Evolutionary conservation across 2,329 filamentous ascomycete species (phyloP).

Genomic region (Diaporthe citriasiana): DNA sequence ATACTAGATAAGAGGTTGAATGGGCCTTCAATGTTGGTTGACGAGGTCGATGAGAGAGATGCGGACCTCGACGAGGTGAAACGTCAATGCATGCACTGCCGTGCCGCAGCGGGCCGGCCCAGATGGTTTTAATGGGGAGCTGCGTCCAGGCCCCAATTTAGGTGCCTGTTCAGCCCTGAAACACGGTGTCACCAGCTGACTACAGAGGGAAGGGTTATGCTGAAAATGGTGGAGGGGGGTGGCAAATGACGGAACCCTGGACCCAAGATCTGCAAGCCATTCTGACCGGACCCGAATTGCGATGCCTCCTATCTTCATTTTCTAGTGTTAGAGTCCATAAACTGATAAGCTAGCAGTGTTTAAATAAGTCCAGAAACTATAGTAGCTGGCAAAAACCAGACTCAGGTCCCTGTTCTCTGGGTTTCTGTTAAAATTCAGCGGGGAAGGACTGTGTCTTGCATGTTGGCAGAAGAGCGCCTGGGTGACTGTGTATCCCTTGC

Average conservation of each 20-base stretch:
- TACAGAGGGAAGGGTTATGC: background rate
- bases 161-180: background rate
- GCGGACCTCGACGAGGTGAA: slow-evolving; percentile 17
- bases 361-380: background rate
- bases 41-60: background rate
- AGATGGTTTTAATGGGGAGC: background rate
- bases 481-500: no score
- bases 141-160: slow-evolving; percentile 22
- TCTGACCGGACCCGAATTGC: background rate
- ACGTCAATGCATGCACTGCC: slow-evolving; percentile 23
- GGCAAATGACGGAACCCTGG: background rate
- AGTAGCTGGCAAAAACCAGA: background rate
- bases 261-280: no score
- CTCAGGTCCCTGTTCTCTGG: background rate
- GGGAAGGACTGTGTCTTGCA: no score
- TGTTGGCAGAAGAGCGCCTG: background rate
- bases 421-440: no score
- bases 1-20: background rate
- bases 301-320: background rate
- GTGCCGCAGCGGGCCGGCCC: slow-evolving; percentile 4
- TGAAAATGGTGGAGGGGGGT: no score
- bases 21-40: background rate
- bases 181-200: background rate
- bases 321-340: background rate
- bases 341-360: accelerated